Evolutionary conservation across 176 grass and related monocot species (phyloP).

Genomic region (Avena eriantha): DNA sequence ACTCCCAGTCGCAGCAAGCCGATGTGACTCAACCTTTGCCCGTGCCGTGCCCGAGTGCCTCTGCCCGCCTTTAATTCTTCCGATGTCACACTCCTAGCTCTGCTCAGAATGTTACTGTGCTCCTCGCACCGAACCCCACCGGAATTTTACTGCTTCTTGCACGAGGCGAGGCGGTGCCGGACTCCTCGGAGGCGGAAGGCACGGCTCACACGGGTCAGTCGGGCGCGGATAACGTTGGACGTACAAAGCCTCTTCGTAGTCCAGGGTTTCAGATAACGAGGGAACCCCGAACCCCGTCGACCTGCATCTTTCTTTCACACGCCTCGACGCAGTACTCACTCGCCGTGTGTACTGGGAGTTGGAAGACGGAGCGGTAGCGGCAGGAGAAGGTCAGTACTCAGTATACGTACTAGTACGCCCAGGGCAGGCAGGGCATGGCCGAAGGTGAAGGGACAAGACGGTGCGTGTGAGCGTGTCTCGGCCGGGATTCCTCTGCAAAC

Average conservation of each 20-base stretch:
- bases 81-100: too few species aligned
- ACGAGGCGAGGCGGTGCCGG: background rate
- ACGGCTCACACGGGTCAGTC: background rate
- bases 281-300: too few species aligned
- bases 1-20: conserved; percentile 7
- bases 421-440: conserved; percentile 2
- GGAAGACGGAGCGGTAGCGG: background rate
- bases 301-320: background rate
- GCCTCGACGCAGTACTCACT: background rate
- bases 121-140: background rate
- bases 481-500: conserved; percentile 33
- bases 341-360: background rate
- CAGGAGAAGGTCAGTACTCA: background rate
- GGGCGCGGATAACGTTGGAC: background rate
- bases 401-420: background rate
- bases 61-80: conserved; percentile 22
- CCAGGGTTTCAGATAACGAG: background rate
- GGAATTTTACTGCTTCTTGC: conserved; percentile 20
- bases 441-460: conserved; percentile 44
- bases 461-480: background rate
- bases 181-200: background rate
- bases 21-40: conserved; percentile 48
- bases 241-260: background rate
- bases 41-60: background rate
- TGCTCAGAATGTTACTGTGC: conserved; percentile 18